Conservation (phyloP, 352 stramenopile species). For the Aphanomyces stellatus region DNA sequence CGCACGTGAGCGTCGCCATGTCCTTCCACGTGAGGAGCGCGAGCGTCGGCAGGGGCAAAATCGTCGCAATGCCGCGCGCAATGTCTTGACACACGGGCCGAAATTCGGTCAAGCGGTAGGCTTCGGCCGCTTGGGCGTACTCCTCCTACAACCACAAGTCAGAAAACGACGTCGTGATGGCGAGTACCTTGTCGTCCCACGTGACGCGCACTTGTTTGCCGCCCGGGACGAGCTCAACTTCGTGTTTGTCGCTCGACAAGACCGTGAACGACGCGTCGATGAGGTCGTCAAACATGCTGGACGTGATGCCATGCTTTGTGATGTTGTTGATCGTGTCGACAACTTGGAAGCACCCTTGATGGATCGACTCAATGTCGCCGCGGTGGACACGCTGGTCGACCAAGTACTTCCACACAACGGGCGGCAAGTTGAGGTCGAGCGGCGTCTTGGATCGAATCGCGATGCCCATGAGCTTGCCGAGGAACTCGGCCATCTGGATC, state of each 20-base stretch:
- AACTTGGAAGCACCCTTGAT: slow-evolving; percentile 78
- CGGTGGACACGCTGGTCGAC: slow-evolving; percentile 64
- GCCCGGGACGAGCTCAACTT: slow-evolving; percentile 72
- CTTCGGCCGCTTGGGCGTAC: slow-evolving; percentile 71
- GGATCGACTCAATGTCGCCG: slow-evolving; percentile 78
- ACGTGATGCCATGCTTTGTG: slow-evolving; percentile 62
- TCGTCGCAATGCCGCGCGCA: slow-evolving; percentile 72
- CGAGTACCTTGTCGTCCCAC: slow-evolving; percentile 74
- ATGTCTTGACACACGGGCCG: slow-evolving; percentile 62
- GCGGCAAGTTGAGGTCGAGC: slow-evolving; percentile 86
- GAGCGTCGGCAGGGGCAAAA: slow-evolving; percentile 70
- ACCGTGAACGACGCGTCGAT: slow-evolving; percentile 87
- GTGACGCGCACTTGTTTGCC: slow-evolving; percentile 74
- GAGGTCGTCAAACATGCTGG: slow-evolving; percentile 85
- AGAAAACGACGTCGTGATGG: neutral
- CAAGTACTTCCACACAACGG: slow-evolving; percentile 90
- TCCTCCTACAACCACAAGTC: slow-evolving; percentile 26
- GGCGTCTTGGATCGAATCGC: slow-evolving; percentile 90
- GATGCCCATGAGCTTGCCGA: slow-evolving; percentile 92
- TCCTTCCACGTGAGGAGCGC: slow-evolving; percentile 85
- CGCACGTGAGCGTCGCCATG: slow-evolving; percentile 83
- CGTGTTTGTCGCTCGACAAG: slow-evolving; percentile 66
- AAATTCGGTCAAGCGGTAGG: slow-evolving; percentile 76
- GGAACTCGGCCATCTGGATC: slow-evolving; percentile 88
- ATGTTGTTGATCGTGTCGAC: slow-evolving; percentile 86